Conservation (phyloP, 495 filamentous ascomycete species). For the Xylaria flabelliformis region DNA sequence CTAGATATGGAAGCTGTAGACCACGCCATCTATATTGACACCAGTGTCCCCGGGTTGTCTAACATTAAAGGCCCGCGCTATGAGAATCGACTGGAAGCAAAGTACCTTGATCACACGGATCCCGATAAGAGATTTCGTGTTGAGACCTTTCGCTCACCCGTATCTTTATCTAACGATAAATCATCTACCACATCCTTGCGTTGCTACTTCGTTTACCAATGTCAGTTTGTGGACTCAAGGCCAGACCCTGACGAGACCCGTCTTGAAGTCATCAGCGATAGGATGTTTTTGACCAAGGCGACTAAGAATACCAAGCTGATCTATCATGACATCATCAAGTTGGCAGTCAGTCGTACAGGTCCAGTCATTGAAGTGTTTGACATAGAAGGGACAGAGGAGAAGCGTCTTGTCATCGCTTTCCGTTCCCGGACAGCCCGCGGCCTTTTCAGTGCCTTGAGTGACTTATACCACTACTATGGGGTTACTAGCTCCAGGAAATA, state of each 20-base stretch:
- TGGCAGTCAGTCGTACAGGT: conserved; percentile 80
- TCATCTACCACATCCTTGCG: conserved; percentile 77
- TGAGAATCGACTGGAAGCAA: conserved; percentile 91
- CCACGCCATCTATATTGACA: conserved; percentile 98
- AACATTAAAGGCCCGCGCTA: conserved; percentile 80
- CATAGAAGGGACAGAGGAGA: conserved; percentile 87
- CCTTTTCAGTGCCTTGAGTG: conserved; percentile 92
- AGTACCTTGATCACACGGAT: conserved; percentile 82
- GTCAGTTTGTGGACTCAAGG: conserved; percentile 79
- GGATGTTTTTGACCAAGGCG: conserved; percentile 92
- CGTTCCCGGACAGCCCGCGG: conserved; percentile 90
- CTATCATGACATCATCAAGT: conserved; percentile 89
- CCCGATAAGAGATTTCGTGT: conserved; percentile 77
- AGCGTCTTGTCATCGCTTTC: conserved; percentile 92
- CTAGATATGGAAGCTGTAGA: conserved; percentile 93
- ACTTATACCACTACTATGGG: conserved; percentile 98
- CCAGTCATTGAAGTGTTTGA: conserved; percentile 98
- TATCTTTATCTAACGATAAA: conserved; percentile 60
- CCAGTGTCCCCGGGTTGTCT: conserved; percentile 84
- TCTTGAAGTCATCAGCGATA: conserved; percentile 90
- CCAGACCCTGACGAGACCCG: conserved; percentile 80
- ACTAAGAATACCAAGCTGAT: conserved; percentile 93
- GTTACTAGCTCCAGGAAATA: conserved; percentile 96
- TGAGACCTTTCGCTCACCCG: conserved; percentile 94
- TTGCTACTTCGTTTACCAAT: conserved; percentile 99